Percentiles rank a stretch among this genome's conserved stretches.
phyloP scores from a whole-genome alignment of 1,284 basidiomycete genomes.

The Gomphus sp. region DNA sequence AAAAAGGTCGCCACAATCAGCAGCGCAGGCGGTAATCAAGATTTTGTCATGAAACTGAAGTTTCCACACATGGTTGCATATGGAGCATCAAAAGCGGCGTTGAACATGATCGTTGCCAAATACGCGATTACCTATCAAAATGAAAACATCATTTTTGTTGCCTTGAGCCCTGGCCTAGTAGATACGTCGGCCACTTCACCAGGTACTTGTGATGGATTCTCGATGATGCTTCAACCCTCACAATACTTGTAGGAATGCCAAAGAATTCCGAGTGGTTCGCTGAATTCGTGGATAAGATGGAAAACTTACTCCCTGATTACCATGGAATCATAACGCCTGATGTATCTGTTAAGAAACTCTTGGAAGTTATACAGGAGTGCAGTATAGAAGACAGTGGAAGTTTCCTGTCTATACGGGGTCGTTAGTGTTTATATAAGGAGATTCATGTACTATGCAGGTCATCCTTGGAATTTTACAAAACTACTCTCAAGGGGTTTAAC shows the following conservation, averaged over 20 bases:
- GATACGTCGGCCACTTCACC: slow-evolving; percentile 16
- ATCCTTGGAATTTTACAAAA: no score
- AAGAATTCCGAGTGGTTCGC: not conserved
- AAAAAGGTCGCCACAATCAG: slow-evolving; percentile 30
- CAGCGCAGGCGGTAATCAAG: slow-evolving; percentile 22
- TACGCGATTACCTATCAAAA: slow-evolving; percentile 24
- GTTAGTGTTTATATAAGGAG: no score
- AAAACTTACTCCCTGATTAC: not conserved
- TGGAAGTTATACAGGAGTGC: not conserved
- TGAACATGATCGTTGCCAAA: slow-evolving; percentile 30
- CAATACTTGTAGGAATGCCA: not conserved
- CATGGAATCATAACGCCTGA: not conserved
- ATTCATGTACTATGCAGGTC: no score
- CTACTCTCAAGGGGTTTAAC: no score
- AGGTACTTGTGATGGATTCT: not conserved
- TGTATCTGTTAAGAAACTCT: not conserved
- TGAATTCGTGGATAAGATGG: not conserved
- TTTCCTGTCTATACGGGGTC: no score
- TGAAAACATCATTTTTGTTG: slow-evolving; percentile 29
- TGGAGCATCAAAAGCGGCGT: slow-evolving; percentile 26
- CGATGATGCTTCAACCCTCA: not conserved
- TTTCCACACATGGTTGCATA: slow-evolving; percentile 19
- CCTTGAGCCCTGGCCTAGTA: slow-evolving; percentile 29
- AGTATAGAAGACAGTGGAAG: not conserved
- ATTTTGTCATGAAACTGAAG: slow-evolving; percentile 17